phyloP scores from a whole-genome alignment of 2,329 filamentous ascomycete genomes.

The Ceratocystis ficicola region DNA sequence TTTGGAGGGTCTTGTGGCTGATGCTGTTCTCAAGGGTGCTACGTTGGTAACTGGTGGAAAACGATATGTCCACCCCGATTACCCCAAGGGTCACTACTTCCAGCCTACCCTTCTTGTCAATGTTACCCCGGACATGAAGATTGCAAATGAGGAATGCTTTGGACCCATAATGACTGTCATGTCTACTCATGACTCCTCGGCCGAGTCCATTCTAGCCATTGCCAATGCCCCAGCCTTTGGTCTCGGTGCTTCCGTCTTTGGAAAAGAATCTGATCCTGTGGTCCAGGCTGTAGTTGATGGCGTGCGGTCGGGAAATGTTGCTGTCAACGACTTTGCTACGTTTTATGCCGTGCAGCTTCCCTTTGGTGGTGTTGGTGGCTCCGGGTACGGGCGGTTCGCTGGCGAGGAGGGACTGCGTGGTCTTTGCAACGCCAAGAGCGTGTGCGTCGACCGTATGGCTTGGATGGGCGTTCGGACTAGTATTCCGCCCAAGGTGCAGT shows the following conservation, averaged over 20 bases:
- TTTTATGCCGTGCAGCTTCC: conserved; percentile 91
- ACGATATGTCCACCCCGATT: conserved; percentile 56
- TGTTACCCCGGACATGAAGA: conserved; percentile 72
- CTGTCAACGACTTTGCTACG: conserved; percentile 87
- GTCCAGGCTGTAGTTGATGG: conserved; percentile 53
- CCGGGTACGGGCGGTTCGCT: conserved; percentile 85
- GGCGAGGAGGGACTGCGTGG: conserved; percentile 76
- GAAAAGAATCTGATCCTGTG: conserved; percentile 47
- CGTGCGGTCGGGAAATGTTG: conserved; percentile 77
- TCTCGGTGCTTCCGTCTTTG: conserved; percentile 82
- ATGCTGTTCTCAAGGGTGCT: conserved; percentile 69
- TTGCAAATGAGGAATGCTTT: conserved; percentile 86
- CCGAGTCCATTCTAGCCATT: conserved; percentile 54
- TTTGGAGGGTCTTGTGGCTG: conserved; percentile 63
- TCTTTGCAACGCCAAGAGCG: conserved; percentile 75
- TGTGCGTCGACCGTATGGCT: conserved; percentile 63
- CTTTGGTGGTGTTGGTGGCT: conserved; percentile 82
- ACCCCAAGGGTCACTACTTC: conserved; percentile 83
- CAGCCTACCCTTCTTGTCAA: conserved; percentile 79
- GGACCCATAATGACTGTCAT: conserved; percentile 82
- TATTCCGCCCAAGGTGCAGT: conserved; percentile 70
- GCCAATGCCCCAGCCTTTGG: conserved; percentile 79
- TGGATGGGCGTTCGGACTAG: conserved; percentile 55
- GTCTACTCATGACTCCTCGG: conserved; percentile 50
- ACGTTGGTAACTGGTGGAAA: conserved; percentile 69